Percentiles rank a stretch among this genome's conserved stretches.
Conservation (phyloP, 1,139 yeast genomes). For the Zhuliangozyma parablackwelliae region DNA sequence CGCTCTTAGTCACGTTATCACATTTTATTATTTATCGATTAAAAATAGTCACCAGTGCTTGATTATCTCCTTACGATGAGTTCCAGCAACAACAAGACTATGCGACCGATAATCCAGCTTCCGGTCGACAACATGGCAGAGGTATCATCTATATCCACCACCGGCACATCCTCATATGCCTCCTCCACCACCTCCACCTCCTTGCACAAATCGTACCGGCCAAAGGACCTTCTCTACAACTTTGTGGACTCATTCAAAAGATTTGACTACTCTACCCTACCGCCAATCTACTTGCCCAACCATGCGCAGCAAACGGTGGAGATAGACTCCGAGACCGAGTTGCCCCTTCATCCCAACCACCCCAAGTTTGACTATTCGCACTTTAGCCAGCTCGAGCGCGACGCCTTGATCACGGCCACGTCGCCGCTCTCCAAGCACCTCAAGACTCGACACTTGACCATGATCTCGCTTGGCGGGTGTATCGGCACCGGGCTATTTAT, state of each 20-base stretch:
- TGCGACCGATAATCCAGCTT: too few relatives aligned
- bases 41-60: too few relatives aligned
- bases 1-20: too few relatives aligned
- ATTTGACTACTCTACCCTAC: constrained; percentile 14
- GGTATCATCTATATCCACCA: too few relatives aligned
- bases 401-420: constrained; percentile 28
- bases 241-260: constrained; percentile 40
- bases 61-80: too few relatives aligned
- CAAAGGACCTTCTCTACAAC: constrained; percentile 4
- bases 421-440: constrained; percentile 30
- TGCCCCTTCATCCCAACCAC: constrained; percentile 13
- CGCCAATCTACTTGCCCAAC: constrained; percentile 10
- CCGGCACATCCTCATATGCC: too few relatives aligned
- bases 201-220: constrained; percentile 4
- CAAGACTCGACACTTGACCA: constrained; percentile 35
- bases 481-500: constrained; percentile 42
- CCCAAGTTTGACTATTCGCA: constrained; percentile 28
- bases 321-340: not conserved
- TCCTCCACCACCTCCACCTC: too few relatives aligned
- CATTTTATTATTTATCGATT: too few relatives aligned
- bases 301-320: not conserved
- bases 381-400: constrained; percentile 27
- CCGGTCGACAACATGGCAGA: too few relatives aligned
- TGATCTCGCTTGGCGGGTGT: constrained; percentile 41
- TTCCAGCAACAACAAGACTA: too few relatives aligned